These are phyloP conservation scores for Neurospora crassa DNA, from an alignment of 2,329 filamentous ascomycete genomes.

Conservation along the genomic window DNA sequence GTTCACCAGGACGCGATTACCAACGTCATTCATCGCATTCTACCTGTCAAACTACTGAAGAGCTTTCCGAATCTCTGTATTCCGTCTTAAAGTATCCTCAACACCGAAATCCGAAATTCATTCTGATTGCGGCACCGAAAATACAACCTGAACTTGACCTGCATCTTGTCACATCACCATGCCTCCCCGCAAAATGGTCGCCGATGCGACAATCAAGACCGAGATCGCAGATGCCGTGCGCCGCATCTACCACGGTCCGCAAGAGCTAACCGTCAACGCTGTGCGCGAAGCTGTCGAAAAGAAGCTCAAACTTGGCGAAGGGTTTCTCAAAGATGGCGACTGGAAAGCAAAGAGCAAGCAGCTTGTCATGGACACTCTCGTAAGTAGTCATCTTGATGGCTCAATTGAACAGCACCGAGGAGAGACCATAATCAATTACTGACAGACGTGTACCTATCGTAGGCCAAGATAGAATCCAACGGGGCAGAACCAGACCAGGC, in stretches of 20 bases:
- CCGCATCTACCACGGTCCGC: slow-evolving; percentile 32
- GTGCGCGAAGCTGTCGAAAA: slow-evolving; percentile 44
- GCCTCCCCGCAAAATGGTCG: neutral
- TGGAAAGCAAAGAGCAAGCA: slow-evolving; percentile 53
- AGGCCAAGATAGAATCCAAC: slow-evolving; percentile 10
- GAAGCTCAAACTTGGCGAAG: slow-evolving; percentile 36
- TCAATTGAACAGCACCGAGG: neutral
- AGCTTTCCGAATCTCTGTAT: neutral
- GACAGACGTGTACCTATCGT: neutral
- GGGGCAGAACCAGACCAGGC: slow-evolving; percentile 11
- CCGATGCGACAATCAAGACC: slow-evolving; percentile 29
- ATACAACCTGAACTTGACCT: neutral
- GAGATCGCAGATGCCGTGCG: slow-evolving; percentile 38
- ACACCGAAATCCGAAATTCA: neutral
- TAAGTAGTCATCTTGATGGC: slow-evolving; percentile 24
- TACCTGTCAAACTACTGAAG: neutral
- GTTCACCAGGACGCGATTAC: neutral
- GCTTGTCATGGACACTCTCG: slow-evolving; percentile 45
- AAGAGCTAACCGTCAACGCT: slow-evolving; percentile 45
- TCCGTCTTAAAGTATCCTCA: too few species aligned
- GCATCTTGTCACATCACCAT: neutral
- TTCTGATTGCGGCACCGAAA: neutral
- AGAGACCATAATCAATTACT: neutral
- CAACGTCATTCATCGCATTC: neutral
- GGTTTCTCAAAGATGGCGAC: slow-evolving; percentile 36